Evolutionary conservation across 371 early-diverging fungal genomes (phyloP), one percentile per base, ranked within the genome.

Genomic region (Mortierella sp.): DNA sequence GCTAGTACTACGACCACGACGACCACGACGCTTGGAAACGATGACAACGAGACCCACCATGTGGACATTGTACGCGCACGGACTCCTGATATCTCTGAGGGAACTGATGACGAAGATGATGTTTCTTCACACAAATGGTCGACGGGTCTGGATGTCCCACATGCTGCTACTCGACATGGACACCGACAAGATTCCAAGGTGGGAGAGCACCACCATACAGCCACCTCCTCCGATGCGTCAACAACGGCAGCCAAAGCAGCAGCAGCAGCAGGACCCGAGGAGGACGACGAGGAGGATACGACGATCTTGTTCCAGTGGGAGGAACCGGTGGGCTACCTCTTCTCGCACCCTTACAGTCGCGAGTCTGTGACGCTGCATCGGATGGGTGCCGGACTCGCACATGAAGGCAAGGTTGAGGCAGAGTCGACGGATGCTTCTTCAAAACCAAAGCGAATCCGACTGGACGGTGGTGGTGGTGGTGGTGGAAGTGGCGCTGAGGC

Each of bases 251-350:
- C 42, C 42, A 38, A 38, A 1, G 10, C 68, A 38, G 68, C 21
- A 2, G 8, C 10, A 21, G 38, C 24, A 34, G 24, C n/a, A 55
- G 55, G 72, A 16, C 74, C 54, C 0, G 71, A 74, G 2, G 81
- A 81, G 19, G 52, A 68, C 19, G 70, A 77, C 14, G 80, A 79
- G 10, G 73, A 76, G 0, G 73, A 70, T 26, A 77, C 77, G 31
- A 79, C 86, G 10, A 28, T 86, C 48, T 54, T 86, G 70, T 79
- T 80, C 48, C 86, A 86, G 34, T 86, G 86, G 86, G 86, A 86
- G 24, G 45, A 86, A n/a, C 86, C 86, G 14, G 73, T 86, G n/a
- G 86, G 86, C 1, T 86, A 86, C 52, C 34, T 86, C 19, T 24
- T 86, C 26, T 86, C 86, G 3, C 86, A 86, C 38, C 86, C 86